Evolutionary conservation across 2,329 filamentous ascomycete species (phyloP), one percentile per base, ranked within the genome.

Genomic region (Fusarium sp.): DNA sequence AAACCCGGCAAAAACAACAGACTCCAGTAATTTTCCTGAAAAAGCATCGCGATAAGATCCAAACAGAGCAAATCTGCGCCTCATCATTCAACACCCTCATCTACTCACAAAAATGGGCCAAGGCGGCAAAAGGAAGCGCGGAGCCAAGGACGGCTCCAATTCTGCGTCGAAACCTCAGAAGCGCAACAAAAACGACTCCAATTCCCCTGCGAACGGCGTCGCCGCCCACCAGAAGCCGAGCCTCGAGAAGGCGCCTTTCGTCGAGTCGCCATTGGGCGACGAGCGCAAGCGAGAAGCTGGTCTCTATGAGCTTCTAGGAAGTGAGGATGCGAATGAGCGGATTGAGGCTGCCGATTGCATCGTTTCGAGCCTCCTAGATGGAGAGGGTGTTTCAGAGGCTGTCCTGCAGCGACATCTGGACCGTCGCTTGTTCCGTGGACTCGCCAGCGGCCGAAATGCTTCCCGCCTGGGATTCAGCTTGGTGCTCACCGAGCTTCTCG

Each of bases 401-500:
- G 85, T 88, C 3, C 81, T 91, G 13, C 79, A 85, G 71, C 82
- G 88, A 62, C 89, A 91, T 72, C 81, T 91, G 31, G 87, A 89
- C 68, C 88, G 88, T 76, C 87, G 92, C 28, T 85, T 99, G 39
- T 94, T 98, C 78, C 90, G 93, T 58, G 96, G 96, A 41, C 89
- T 98, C 16, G 94, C 95, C 66, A 98, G 94, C 78, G 92, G 94
- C 58, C 91, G 94, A 61, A 97, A 97, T 82, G 94, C 93, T 12
- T 94, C 95, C 16, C 88, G 96, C 28, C 83, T 96, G 53, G 96
- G 96, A 4, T 98, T 97, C 79, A 97, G 94, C 57, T 86, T 98
- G 59, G 95, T 95, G 0, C 83, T 98, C 71, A 92, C 94, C 0
- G 95, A 98, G 80, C 83, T 97, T 9, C 78, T 97, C 46, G 86